These are phyloP conservation scores for Yamadazyma atlantica DNA, from an alignment of 1,139 yeast species.

Conservation along the genomic window DNA sequence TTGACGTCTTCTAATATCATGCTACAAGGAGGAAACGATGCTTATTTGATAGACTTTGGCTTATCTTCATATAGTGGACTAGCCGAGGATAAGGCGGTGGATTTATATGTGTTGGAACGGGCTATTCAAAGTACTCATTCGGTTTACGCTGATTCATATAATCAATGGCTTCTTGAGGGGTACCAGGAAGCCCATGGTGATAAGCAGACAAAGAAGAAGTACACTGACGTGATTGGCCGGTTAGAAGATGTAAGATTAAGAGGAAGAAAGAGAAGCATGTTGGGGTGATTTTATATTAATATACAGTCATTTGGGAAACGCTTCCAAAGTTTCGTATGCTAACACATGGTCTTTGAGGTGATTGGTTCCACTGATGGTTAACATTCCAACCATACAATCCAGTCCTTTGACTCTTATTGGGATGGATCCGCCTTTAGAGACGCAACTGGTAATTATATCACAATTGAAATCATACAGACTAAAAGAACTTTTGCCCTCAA, in stretches of 20 bases:
- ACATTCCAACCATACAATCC: too few species aligned
- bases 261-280: constrained; percentile 94
- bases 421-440: too few species aligned
- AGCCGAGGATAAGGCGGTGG: constrained; percentile 95
- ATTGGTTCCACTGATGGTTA: too few species aligned
- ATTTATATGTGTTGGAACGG: constrained; percentile 87
- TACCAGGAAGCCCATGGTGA: constrained; percentile 49
- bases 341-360: neutral
- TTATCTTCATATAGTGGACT: constrained; percentile 73
- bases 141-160: constrained; percentile 60
- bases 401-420: too few species aligned
- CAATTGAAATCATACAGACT: too few species aligned
- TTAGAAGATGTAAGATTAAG: constrained; percentile 84
- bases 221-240: constrained; percentile 58
- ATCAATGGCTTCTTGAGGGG: constrained; percentile 72
- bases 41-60: constrained; percentile 89
- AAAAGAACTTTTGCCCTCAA: too few species aligned
- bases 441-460: too few species aligned
- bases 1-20: constrained; percentile 88
- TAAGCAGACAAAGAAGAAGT: constrained; percentile 29
- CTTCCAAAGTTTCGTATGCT: constrained; percentile 5
- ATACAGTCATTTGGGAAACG: neutral
- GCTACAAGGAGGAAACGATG: constrained; percentile 35
- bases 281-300: constrained; percentile 45
- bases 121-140: constrained; percentile 94